phyloP scores from a whole-genome alignment of 139 green algal genomes.

The Picochlorum sp. region DNA sequence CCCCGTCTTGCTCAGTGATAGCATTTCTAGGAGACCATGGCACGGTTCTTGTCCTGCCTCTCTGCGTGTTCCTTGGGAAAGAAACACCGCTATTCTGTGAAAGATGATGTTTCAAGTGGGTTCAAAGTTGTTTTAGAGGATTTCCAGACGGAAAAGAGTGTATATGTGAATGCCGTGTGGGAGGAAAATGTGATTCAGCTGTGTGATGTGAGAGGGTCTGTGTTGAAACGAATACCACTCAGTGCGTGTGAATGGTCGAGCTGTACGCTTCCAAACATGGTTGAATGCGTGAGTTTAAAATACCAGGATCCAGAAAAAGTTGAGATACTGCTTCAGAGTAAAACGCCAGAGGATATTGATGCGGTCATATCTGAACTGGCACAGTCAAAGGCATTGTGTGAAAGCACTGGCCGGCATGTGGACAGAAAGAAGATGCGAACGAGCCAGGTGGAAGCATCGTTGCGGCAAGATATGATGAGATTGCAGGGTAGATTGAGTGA shows the following conservation, averaged over 20 bases:
- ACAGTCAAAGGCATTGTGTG: too few relatives aligned
- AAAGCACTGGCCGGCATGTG: too few relatives aligned
- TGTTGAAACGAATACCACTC: slow-evolving; percentile 10
- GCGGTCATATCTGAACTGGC: too few relatives aligned
- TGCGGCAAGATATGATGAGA: background rate
- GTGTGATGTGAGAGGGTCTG: background rate
- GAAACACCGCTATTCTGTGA: background rate
- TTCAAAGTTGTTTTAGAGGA: background rate
- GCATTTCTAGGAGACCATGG: too few relatives aligned
- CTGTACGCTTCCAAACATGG: slow-evolving; percentile 8
- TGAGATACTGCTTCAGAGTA: slow-evolving; percentile 16
- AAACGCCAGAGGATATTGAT: too few relatives aligned
- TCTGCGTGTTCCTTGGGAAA: background rate
- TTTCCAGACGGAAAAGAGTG: background rate
- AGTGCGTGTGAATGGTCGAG: background rate
- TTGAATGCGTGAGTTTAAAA: slow-evolving; percentile 11
- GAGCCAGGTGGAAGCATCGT: background rate
- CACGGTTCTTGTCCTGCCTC: background rate
- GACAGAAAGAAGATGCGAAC: background rate
- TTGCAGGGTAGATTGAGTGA: background rate
- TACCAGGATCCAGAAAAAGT: background rate
- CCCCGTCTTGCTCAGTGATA: too few relatives aligned
- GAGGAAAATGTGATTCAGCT: background rate
- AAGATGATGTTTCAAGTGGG: background rate
- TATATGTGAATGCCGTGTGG: background rate